Evolutionary conservation across 2,329 filamentous ascomycete species (phyloP), one percentile per base, ranked within the genome.

Genomic region (Talaromyces atroroseus): DNA sequence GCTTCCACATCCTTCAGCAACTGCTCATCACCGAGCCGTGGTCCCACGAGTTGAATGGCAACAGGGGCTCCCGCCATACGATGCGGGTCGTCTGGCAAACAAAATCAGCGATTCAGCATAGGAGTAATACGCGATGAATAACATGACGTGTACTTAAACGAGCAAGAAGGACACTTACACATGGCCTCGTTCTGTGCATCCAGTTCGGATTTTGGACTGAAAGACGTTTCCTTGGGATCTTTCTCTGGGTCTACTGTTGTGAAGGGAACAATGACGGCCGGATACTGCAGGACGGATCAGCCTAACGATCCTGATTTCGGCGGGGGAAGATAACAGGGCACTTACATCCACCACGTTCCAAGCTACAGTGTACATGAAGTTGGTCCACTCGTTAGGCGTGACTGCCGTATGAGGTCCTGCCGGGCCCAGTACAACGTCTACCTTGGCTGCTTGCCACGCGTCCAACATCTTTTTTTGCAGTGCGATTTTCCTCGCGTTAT

Each of bases 381-480:
- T 66, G 10, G 61, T 66, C 69, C 70, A 73, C 26, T 71, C 64
- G 23, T 64, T 68, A 2, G 69, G 69, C 40, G 60, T 48, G 3
- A 56, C 53, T 7, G 53, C 53, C 6, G 53, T 56, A 38, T 56
- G 46, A 5, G 53, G 53, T 11, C 53, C 53, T 14, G 53, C 53
- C 1, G 45, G 45, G 5, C 45, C 21, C 21, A 47, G 10, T 5
- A 47, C 45, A 14, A 47, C 45, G n/a, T 47, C 45, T 20, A 47
- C 62, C 7, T 63, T 62, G 21, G 45, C 45, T 20, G 16, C 18
- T 29, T 26, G 16, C 45, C 45, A 71, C n/a, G 64, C 60, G 59
- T 73, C 68, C n/a, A 72, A 61, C 65, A 71, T 71, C 47, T 66
- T 34, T 56, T 71, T 72, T 61, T 68, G 66, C n/a, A 70, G 49